phyloP scores from a whole-genome alignment of 257 asterid genomes.

The Fraxinus anomala region DNA sequence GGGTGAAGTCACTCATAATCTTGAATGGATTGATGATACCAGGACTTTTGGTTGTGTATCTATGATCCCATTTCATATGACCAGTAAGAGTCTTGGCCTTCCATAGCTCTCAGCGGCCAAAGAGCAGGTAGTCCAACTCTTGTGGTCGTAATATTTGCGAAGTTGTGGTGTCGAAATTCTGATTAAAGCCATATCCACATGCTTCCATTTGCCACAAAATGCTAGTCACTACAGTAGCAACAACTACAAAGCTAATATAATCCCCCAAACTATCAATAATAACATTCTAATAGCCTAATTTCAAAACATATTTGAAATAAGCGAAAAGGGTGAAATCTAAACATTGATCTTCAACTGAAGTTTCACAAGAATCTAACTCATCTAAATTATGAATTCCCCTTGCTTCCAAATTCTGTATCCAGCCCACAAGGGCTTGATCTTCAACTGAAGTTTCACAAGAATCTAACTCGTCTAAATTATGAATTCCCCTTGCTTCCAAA shows the following conservation, averaged over 20 bases:
- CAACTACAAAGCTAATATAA: slow-evolving; percentile 74
- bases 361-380: slow-evolving; percentile 68
- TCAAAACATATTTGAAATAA: slow-evolving; percentile 74
- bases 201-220: slow-evolving; percentile 84
- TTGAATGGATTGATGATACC: slow-evolving; percentile 72
- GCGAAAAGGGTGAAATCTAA: slow-evolving; percentile 93
- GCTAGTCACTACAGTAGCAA: slow-evolving; percentile 76
- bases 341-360: slow-evolving; percentile 78
- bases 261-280: slow-evolving; percentile 75
- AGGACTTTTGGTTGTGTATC: slow-evolving; percentile 94
- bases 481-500: slow-evolving; percentile 61
- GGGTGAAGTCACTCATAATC: slow-evolving; percentile 90
- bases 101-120: slow-evolving; percentile 95
- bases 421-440: slow-evolving; percentile 51
- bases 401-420: slow-evolving; percentile 67
- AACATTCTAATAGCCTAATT: slow-evolving; percentile 67
- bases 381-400: slow-evolving; percentile 50
- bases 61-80: slow-evolving; percentile 94
- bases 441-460: slow-evolving; percentile 77
- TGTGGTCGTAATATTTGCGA: slow-evolving; percentile 84
- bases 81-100: slow-evolving; percentile 86
- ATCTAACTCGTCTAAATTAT: slow-evolving; percentile 49
- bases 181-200: slow-evolving; percentile 90
- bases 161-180: slow-evolving; percentile 82
- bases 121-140: slow-evolving; percentile 91